These are phyloP conservation scores for Colletotrichum lentis DNA, from an alignment of 2,329 filamentous ascomycete genomes.

Conservation along the genomic window DNA sequence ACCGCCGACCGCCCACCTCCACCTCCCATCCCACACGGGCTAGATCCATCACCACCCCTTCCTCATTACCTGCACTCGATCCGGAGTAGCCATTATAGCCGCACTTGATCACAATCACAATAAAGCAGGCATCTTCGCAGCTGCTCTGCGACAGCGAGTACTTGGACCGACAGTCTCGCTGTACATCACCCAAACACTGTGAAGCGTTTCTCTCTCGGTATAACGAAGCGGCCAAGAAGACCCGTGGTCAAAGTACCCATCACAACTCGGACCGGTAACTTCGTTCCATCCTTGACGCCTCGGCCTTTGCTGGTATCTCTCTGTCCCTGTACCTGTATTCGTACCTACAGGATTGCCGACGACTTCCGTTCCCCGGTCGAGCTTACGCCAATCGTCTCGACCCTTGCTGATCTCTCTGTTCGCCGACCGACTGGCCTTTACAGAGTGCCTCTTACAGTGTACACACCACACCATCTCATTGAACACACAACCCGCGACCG, in stretches of 20 bases:
- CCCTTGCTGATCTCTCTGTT: constrained; percentile 28
- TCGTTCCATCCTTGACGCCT: constrained; percentile 7
- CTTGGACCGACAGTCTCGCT: not conserved
- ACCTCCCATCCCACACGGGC: constrained; percentile 13
- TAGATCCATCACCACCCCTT: not conserved
- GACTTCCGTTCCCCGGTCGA: constrained; percentile 16
- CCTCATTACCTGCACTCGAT: constrained; percentile 7
- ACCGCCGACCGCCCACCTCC: constrained; percentile 14
- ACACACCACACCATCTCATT: constrained; percentile 20
- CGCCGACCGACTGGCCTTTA: constrained; percentile 18
- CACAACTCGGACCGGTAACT: constrained; percentile 14
- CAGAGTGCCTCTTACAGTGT: constrained; percentile 25
- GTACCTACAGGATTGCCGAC: not conserved
- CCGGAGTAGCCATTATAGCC: constrained; percentile 9
- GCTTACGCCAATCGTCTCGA: constrained; percentile 30
- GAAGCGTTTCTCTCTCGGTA: no score
- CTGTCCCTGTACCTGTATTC: not conserved
- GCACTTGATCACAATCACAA: constrained; percentile 29
- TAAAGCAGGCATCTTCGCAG: not conserved
- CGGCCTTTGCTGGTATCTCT: constrained; percentile 9
- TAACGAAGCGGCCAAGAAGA: no score
- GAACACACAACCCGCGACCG: not conserved
- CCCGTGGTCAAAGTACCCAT: constrained; percentile 17
- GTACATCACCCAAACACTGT: not conserved
- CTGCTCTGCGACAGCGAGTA: not conserved